phyloP scores from a whole-genome alignment of 2,329 filamentous ascomycete species.

The Amesomyces nigricolor region DNA sequence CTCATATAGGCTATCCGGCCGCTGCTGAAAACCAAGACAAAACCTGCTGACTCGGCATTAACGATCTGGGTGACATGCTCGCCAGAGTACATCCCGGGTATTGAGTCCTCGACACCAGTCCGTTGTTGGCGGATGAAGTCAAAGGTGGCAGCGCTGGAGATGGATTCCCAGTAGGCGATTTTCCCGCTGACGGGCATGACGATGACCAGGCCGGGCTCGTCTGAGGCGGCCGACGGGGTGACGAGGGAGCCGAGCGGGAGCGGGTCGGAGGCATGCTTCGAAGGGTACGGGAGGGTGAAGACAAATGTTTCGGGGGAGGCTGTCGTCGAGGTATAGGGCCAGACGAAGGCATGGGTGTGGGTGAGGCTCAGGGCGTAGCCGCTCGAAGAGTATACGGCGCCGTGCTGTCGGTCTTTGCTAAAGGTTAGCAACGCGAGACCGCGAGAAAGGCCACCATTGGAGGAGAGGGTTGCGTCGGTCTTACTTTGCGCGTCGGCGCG shows the following conservation, averaged over 20 bases:
- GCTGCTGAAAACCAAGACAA: slow-evolving; percentile 77
- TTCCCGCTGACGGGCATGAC: slow-evolving; percentile 79
- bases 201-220: slow-evolving; percentile 79
- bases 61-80: slow-evolving; percentile 74
- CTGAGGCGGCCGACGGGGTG: slow-evolving; percentile 68
- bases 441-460: not conserved
- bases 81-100: slow-evolving; percentile 69
- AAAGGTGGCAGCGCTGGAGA: slow-evolving; percentile 79
- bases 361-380: slow-evolving; percentile 78
- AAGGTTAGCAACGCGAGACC: slow-evolving; percentile 23
- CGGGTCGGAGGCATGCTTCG: slow-evolving; percentile 60
- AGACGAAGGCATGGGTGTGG: slow-evolving; percentile 76
- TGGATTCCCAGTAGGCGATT: slow-evolving; percentile 92
- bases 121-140: slow-evolving; percentile 78
- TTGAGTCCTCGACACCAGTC: slow-evolving; percentile 68
- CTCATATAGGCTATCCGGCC: slow-evolving; percentile 83
- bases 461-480: slow-evolving; percentile 27
- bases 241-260: slow-evolving; percentile 80
- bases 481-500: slow-evolving; percentile 60
- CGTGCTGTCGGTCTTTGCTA: slow-evolving; percentile 56
- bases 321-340: slow-evolving; percentile 73
- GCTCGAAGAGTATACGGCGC: slow-evolving; percentile 57
- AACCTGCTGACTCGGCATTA: slow-evolving; percentile 79
- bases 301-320: slow-evolving; percentile 70
- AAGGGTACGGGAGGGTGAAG: slow-evolving; percentile 71